These are phyloP conservation scores for Psilocybe tampanensis DNA, from an alignment of 768 basidiomycete species.

Conservation along the genomic window DNA sequence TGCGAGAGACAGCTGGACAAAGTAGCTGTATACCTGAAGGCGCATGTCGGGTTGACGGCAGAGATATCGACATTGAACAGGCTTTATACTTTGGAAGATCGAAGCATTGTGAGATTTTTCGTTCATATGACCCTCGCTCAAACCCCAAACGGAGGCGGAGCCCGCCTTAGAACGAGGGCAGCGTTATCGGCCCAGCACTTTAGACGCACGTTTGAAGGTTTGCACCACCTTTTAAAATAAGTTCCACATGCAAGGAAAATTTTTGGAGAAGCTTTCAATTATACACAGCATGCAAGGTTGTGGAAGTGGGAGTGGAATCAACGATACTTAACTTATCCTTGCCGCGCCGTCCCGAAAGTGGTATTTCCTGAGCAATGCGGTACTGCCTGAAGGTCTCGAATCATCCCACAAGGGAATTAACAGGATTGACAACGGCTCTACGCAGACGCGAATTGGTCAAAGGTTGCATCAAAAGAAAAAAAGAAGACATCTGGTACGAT, in stretches of 20 bases:
- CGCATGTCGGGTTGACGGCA: not conserved
- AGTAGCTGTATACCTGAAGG: not conserved
- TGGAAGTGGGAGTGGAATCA: not conserved
- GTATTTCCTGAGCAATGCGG: no score
- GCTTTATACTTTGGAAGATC: not conserved
- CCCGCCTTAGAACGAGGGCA: not conserved
- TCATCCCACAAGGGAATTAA: conserved; percentile 25
- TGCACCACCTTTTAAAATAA: not conserved
- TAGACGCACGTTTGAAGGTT: conserved; percentile 1
- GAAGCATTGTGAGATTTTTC: not conserved
- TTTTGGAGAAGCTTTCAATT: not conserved
- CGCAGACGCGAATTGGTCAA: no score
- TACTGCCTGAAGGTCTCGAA: conserved; percentile 26
- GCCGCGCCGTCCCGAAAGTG: no score
- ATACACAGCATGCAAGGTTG: conserved; percentile 9
- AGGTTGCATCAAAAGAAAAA: conserved; percentile 33
- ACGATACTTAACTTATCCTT: no score
- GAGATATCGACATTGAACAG: not conserved
- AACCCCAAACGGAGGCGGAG: not conserved
- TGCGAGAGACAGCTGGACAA: not conserved
- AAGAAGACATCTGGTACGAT: conserved; percentile 43
- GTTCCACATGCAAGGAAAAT: conserved; percentile 2
- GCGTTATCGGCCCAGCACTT: not conserved
- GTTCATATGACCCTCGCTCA: conserved; percentile 1
- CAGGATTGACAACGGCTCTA: conserved; percentile 21